Percentiles rank a stretch among this genome's conserved stretches.
phyloP scores from a whole-genome alignment of 2,329 filamentous ascomycete species.

The Aspergillus tanneri region DNA sequence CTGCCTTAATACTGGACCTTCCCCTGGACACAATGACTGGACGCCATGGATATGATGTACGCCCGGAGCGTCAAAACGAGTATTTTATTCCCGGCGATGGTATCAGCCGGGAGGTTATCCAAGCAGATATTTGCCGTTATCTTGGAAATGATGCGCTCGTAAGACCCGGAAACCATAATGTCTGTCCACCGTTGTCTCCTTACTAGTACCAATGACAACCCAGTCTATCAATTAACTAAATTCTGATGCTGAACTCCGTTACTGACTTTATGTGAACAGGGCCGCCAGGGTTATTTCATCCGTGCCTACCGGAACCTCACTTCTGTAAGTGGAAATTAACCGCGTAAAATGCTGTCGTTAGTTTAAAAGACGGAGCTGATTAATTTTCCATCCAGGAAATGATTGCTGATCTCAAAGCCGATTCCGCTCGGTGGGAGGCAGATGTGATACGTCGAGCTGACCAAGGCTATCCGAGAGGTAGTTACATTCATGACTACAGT shows the following conservation, averaged over 20 bases:
- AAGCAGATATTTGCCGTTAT: slow-evolving; percentile 80
- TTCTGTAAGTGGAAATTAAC: slow-evolving; percentile 56
- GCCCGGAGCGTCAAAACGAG: slow-evolving; percentile 60
- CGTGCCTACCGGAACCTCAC: slow-evolving; percentile 77
- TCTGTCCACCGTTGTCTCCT: slow-evolving; percentile 45
- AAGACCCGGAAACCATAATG: slow-evolving; percentile 71
- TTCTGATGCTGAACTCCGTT: slow-evolving; percentile 10
- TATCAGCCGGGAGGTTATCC: slow-evolving; percentile 81
- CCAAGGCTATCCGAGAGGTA: slow-evolving; percentile 44
- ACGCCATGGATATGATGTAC: slow-evolving; percentile 35
- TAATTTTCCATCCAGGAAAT: slow-evolving; percentile 46
- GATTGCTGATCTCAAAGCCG: slow-evolving; percentile 55
- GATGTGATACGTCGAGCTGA: slow-evolving; percentile 43
- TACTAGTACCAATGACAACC: slow-evolving; percentile 3
- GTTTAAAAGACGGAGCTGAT: slow-evolving; percentile 22
- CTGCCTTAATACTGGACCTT: slow-evolving; percentile 26
- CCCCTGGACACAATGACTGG: slow-evolving; percentile 41
- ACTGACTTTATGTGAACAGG: slow-evolving; percentile 50
- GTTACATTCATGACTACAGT: slow-evolving; percentile 41
- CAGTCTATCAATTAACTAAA: slow-evolving; percentile 3
- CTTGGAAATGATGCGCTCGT: slow-evolving; percentile 79
- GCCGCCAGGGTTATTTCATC: slow-evolving; percentile 71
- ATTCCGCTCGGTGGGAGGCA: slow-evolving; percentile 53
- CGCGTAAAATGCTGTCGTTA: background rate
- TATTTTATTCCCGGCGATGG: slow-evolving; percentile 79